Evolutionary conservation across 495 filamentous ascomycete species (phyloP).

Genomic region (Aspergillus baeticus): DNA sequence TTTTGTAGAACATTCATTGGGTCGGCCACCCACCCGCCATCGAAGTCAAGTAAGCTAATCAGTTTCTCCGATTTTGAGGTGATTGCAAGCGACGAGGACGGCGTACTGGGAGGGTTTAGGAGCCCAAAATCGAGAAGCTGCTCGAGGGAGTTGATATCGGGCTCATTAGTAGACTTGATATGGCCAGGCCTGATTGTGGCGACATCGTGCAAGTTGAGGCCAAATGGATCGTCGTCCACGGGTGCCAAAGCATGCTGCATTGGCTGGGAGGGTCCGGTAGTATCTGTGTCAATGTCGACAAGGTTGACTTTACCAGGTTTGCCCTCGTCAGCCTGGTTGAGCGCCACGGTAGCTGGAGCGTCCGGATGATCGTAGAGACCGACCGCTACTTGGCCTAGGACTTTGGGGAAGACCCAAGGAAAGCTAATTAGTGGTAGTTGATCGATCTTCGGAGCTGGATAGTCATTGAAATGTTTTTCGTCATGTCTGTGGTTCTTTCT

Average conservation of each 20-base stretch:
- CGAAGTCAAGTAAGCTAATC: conserved; percentile 1
- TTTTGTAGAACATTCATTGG: not conserved
- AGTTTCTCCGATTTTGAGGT: not conserved
- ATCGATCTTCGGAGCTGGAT: conserved; percentile 27
- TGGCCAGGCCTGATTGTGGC: not conserved
- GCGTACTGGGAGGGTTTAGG: not conserved
- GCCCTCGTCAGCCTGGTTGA: not conserved
- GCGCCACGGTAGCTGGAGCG: not conserved
- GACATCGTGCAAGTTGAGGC: not conserved
- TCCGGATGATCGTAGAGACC: conserved; percentile 21
- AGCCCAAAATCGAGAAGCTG: conserved; percentile 23
- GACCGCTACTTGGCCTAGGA: conserved; percentile 72
- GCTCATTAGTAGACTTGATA: not conserved
- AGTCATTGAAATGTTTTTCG: conserved; percentile 22
- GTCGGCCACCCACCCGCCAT: not conserved
- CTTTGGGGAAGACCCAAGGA: conserved; percentile 80
- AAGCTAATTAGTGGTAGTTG: conserved; percentile 85
- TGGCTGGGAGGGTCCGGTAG: not conserved
- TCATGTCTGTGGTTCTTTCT: conserved; percentile 30
- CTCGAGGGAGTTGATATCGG: conserved; percentile 14
- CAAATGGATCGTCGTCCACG: conserved; percentile 8
- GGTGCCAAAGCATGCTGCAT: not conserved
- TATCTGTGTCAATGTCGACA: not conserved
- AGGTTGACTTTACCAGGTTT: not conserved
- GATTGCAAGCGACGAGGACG: not conserved